These are phyloP conservation scores for Venturia aucupariae DNA, from an alignment of 2,329 filamentous ascomycete genomes.

Conservation along the genomic window DNA sequence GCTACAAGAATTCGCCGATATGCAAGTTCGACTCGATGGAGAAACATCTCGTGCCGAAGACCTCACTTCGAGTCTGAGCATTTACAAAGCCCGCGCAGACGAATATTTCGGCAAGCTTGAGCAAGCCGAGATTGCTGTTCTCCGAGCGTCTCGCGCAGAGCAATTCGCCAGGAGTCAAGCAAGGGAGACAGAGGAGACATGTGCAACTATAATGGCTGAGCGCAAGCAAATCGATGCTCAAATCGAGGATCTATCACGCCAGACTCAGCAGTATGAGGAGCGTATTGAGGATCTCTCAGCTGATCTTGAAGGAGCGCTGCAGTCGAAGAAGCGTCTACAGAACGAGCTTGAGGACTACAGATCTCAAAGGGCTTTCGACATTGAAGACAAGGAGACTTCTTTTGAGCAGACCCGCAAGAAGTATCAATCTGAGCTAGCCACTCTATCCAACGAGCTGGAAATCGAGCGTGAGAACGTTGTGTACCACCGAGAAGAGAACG, in stretches of 20 bases:
- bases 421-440: slow-evolving; percentile 87
- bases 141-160: slow-evolving; percentile 85
- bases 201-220: slow-evolving; percentile 82
- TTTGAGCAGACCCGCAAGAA: slow-evolving; percentile 97
- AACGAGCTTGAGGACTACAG: slow-evolving; percentile 97
- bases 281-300: slow-evolving; percentile 84
- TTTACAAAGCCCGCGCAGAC: slow-evolving; percentile 88
- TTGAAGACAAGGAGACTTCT: slow-evolving; percentile 91
- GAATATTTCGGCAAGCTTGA: slow-evolving; percentile 97
- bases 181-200: slow-evolving; percentile 83
- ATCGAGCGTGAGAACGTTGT: slow-evolving; percentile 85
- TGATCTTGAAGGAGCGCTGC: slow-evolving; percentile 73
- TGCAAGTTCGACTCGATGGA: slow-evolving; percentile 85
- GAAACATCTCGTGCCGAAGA: slow-evolving; percentile 80
- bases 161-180: slow-evolving; percentile 89
- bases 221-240: slow-evolving; percentile 79
- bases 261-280: slow-evolving; percentile 84
- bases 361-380: slow-evolving; percentile 86
- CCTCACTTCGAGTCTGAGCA: slow-evolving; percentile 68
- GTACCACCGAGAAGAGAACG: slow-evolving; percentile 74
- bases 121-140: slow-evolving; percentile 88
- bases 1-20: slow-evolving; percentile 82
- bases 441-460: slow-evolving; percentile 84
- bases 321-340: slow-evolving; percentile 88
- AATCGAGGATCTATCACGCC: slow-evolving; percentile 82